Percentiles rank a stretch among this genome's conserved stretches.
These are phyloP conservation scores for Camellia sinensis DNA, from an alignment of 148 eudicot species.

Conservation along the genomic window DNA sequence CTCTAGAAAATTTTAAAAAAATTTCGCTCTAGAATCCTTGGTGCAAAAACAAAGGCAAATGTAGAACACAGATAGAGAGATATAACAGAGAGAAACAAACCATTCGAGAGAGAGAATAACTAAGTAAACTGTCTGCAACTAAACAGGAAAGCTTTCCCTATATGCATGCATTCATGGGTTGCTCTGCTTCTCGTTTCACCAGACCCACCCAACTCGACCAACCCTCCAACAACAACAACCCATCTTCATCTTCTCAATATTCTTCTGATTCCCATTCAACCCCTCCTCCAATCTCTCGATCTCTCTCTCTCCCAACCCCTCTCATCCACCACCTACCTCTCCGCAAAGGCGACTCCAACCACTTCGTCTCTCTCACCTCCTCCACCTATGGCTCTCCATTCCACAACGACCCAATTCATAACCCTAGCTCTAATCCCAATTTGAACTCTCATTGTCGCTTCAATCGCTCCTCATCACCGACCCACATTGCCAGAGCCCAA, in stretches of 20 bases:
- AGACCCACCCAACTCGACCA: slow-evolving; percentile 17
- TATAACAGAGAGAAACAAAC: neutral
- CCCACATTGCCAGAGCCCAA: slow-evolving; percentile 10
- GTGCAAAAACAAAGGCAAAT: neutral
- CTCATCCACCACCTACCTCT: slow-evolving; percentile 75
- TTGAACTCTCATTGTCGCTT: slow-evolving; percentile 17
- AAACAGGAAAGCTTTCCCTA: no score
- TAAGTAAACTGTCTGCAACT: neutral
- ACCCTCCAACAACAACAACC: slow-evolving; percentile 8
- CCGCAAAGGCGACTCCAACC: slow-evolving; percentile 72
- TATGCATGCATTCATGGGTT: slow-evolving; percentile 44
- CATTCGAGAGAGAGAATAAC: slow-evolving; percentile 8
- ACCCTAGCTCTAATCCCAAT: slow-evolving; percentile 21
- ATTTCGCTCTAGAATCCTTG: no score
- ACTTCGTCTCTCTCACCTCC: slow-evolving; percentile 84
- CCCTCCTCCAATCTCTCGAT: slow-evolving; percentile 29
- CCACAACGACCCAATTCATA: slow-evolving; percentile 36
- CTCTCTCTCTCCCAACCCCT: slow-evolving; percentile 57
- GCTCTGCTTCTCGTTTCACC: slow-evolving; percentile 61
- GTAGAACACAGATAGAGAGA: neutral
- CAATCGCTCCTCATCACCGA: slow-evolving; percentile 40
- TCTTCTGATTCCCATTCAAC: slow-evolving; percentile 26
- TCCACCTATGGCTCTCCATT: slow-evolving; percentile 79
- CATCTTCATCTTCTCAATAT: slow-evolving; percentile 25
- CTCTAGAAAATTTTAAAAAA: no score